A percentile compares a stretch with the other conserved stretches of the same genome.
These are phyloP conservation scores for Onygenales sp. DNA, from an alignment of 2,329 filamentous ascomycete species.

Conservation along the genomic window DNA sequence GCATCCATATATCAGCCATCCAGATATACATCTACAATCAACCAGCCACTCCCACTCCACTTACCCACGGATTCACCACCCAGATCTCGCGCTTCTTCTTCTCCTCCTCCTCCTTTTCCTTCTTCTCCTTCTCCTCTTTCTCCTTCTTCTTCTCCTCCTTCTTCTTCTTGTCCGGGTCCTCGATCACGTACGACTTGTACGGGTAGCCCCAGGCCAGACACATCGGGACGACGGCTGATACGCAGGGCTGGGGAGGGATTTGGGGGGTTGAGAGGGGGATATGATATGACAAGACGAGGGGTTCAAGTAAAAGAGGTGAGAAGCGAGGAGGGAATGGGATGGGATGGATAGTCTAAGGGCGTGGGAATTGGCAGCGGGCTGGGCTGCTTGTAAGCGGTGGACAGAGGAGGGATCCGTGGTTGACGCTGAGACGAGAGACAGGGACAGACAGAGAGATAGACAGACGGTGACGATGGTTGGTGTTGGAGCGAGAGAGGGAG, in stretches of 20 bases:
- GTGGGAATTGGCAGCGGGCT: too few relatives aligned
- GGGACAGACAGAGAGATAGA: too few relatives aligned
- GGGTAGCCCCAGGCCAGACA: conserved; percentile 11
- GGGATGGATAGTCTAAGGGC: too few relatives aligned
- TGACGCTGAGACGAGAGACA: too few relatives aligned
- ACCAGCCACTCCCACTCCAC: neutral
- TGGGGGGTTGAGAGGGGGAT: neutral
- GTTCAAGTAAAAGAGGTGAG: too few relatives aligned
- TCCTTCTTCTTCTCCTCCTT: conserved; percentile 3
- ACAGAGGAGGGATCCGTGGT: too few relatives aligned
- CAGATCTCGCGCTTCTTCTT: neutral
- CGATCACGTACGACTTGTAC: conserved; percentile 10
- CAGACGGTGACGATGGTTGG: too few relatives aligned
- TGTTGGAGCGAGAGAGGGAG: too few relatives aligned
- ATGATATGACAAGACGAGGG: too few relatives aligned
- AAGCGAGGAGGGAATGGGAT: too few relatives aligned
- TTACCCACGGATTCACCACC: neutral
- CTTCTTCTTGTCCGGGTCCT: conserved; percentile 11
- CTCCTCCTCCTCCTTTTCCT: neutral
- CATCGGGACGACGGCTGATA: neutral
- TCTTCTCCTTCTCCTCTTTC: conserved; percentile 6
- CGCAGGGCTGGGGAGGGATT: neutral
- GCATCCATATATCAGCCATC: neutral
- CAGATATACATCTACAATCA: neutral
- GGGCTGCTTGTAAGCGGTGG: too few relatives aligned